phyloP scores from a whole-genome alignment of 768 basidiomycete genomes.

The Amanita rimosa region DNA sequence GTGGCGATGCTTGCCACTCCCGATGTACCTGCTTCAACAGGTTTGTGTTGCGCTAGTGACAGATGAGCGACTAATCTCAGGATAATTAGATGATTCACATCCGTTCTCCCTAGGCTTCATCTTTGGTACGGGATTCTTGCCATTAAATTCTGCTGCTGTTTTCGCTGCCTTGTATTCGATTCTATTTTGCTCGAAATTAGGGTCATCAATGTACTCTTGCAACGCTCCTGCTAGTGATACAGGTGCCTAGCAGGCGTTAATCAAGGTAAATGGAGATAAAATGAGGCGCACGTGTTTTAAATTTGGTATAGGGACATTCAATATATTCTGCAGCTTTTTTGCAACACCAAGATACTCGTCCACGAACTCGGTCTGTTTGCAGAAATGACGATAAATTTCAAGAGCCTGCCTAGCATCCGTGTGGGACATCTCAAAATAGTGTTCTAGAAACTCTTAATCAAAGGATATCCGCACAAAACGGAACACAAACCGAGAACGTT shows the following conservation, averaged over 20 bases:
- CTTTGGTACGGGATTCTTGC: conserved; percentile 11
- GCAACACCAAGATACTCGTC: conserved; percentile 91
- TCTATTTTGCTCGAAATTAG: conserved; percentile 93
- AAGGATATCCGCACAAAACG: background rate
- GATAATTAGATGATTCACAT: conserved; percentile 16
- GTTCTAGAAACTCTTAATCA: conserved; percentile 44
- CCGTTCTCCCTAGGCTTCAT: conserved; percentile 13
- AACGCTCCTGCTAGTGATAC: conserved; percentile 88
- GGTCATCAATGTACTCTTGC: conserved; percentile 93
- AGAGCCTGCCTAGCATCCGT: conserved; percentile 83
- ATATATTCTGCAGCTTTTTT: conserved; percentile 82
- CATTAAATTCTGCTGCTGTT: conserved; percentile 38
- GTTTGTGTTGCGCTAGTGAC: conserved; percentile 1
- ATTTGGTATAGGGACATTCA: conserved; percentile 92
- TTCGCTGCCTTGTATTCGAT: conserved; percentile 85
- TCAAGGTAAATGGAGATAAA: background rate
- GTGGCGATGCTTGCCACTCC: background rate
- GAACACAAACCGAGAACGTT: conserved; percentile 56
- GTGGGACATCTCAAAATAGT: conserved; percentile 98
- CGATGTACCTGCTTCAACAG: background rate
- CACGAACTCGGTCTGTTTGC: conserved; percentile 84
- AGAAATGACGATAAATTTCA: conserved; percentile 85
- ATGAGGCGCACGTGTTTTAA: conserved; percentile 64
- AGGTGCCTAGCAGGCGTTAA: conserved; percentile 57
- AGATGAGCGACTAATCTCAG: background rate